Conservation (phyloP, 495 filamentous ascomycete species). For the Penicillium odoratum region DNA sequence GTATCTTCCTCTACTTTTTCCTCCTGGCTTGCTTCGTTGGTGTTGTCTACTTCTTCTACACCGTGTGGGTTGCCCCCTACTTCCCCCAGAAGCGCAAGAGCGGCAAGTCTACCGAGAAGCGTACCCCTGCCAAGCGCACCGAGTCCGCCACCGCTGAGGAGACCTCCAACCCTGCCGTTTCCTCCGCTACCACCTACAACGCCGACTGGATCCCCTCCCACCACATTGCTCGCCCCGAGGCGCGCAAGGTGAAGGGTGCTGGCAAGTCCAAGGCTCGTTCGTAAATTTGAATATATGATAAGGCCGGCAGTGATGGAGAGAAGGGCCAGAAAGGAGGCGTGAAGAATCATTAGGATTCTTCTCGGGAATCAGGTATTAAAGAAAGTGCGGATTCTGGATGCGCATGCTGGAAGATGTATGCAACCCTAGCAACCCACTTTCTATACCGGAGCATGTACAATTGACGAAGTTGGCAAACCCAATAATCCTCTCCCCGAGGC, state of each 20-base stretch:
- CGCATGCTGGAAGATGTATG: slow-evolving; percentile 34
- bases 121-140: slow-evolving; percentile 62
- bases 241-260: slow-evolving; percentile 75
- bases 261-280: slow-evolving; percentile 56
- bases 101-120: slow-evolving; percentile 63
- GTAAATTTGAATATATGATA: slow-evolving; percentile 21
- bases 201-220: slow-evolving; percentile 93
- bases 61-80: slow-evolving; percentile 92
- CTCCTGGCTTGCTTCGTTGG: slow-evolving; percentile 74
- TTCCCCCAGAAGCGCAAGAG: slow-evolving; percentile 85
- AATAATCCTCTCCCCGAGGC: slow-evolving; percentile 7
- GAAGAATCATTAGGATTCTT: slow-evolving; percentile 10
- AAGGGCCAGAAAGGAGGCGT: neutral
- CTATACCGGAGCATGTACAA: slow-evolving; percentile 36
- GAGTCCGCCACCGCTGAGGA: slow-evolving; percentile 62
- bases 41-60: slow-evolving; percentile 94
- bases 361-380: slow-evolving; percentile 10
- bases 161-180: slow-evolving; percentile 65
- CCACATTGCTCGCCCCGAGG: slow-evolving; percentile 84
- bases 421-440: slow-evolving; percentile 7
- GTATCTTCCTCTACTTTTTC: slow-evolving; percentile 96
- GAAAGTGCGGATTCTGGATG: neutral
- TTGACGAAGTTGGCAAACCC: slow-evolving; percentile 8
- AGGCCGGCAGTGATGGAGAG: slow-evolving; percentile 1
- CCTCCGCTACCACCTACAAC: slow-evolving; percentile 76